Base-by-base conservation (phyloP, 2,329 filamentous ascomycete species). In the Neurospora sp. region DNA sequence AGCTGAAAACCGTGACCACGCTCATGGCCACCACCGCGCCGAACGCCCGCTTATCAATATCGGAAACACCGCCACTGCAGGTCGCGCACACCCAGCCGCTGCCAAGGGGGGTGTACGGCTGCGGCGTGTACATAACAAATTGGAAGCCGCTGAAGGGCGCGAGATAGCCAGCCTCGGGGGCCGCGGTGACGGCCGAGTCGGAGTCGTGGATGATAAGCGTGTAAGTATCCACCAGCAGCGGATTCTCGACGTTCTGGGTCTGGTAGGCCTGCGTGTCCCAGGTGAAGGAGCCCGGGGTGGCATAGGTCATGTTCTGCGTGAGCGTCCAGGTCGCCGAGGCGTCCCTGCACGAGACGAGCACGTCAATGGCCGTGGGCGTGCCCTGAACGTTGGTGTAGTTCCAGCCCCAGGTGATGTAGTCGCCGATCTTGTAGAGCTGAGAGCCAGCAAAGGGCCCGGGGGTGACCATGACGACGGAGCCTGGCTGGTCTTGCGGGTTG, bases 131-230 rank as follows among this genome's bases (percentile, higher is more conserved):
- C 77, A 90, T 79, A 69, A 87, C 87, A 73, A 90, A 90, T 1
- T 76, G 80, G 76, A 88, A 86, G 40, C 78, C 79, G 66, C 80
- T 76, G 71, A 80, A 85, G 2, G 82, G 79, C 11, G 80, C 81
- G 11, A 90, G 78, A 74, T 89, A 89, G 19, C 89, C 89, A 5
- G 87, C 76, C 70, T 85, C 79, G 3, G 86, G 80, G 1, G 81
- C 78, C n/a, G 84, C 84, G 71, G 78, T 86, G 66, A 86, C 78
- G 42, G 79, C 79, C 38, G 81, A 80, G 23, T 86, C 86, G 2
- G 88, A 83, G 75, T 90, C 88, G 77, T 86, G 85, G 76, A 91
- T 83, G 70, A 90, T 80, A 10, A 91, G 82, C 0, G 87, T 89
- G 79, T 90, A 91, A 76, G 85, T 78, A 69, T 85, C 82, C 1